Base-by-base conservation (phyloP, 208 protist genomes). In the Cochliopodium minus region DNA sequence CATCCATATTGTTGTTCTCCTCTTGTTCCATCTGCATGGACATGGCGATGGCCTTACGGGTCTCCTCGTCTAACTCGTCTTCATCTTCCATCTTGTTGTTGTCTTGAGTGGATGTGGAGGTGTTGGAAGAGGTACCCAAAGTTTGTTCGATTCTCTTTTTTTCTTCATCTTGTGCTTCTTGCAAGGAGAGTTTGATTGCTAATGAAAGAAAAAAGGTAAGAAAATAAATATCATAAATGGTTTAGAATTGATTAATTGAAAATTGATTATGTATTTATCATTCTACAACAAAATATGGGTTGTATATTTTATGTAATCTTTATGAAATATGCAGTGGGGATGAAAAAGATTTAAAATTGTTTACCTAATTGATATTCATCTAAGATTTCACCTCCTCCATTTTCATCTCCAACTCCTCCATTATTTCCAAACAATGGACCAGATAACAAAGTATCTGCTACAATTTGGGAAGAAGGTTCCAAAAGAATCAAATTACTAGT, bases 271-370 rank as follows among this genome's bases (percentile, higher is more conserved):
- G 17, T n/a, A 17, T n/a, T n/a, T 25, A 13, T 32, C 36, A 47
- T 17, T 48, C 35, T 7, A 32, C 40, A 22, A 36, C 46, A 38
- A 32, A 25, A 28, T 34, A 9, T 45, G 65, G 62, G 29, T 53
- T 49, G 29, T 71, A 78, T 4, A 71, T 77, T 10, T 85, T 82
- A 59, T 84, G 73, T 26, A 83, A 71, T 64, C 81, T 82, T 67
- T 85, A 67, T 57, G 92, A 82, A 58, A 91, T 86, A 65, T 91
- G 86, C 70, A 93, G 80, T 2, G 85, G 91, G 46, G 92, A 70
- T 33, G 82, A 82, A 38, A 94, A 70, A n/a, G 81, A 60, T 95
- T 86, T 13, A 82, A 65, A 47, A 74, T 83, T 2, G 83, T 83
- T 66, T 93, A 25, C 72, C 80, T 61, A 90, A 90, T 22, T 74